These are phyloP conservation scores for Podaxis sp. DNA, from an alignment of 768 basidiomycete genomes.

Conservation along the genomic window DNA sequence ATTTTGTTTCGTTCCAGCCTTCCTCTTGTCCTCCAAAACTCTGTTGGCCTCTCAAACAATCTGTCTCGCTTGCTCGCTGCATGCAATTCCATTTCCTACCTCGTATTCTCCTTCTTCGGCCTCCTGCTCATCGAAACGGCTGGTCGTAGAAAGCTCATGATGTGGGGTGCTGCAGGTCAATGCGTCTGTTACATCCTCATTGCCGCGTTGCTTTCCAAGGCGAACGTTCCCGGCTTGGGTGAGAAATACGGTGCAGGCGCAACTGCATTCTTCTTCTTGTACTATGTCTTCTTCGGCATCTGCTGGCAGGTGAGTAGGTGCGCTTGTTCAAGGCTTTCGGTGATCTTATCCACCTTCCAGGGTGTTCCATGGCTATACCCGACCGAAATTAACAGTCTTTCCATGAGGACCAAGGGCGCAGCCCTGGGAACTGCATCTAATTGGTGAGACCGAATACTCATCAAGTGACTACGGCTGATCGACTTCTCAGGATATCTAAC, in stretches of 20 bases:
- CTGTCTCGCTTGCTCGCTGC: slow-evolving; percentile 46
- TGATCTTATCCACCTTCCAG: slow-evolving; percentile 19
- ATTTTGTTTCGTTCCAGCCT: slow-evolving; percentile 25
- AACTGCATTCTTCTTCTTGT: slow-evolving; percentile 48
- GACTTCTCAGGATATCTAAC: slow-evolving; percentile 43
- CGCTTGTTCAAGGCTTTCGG: not conserved
- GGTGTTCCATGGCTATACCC: slow-evolving; percentile 52
- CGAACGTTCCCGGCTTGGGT: slow-evolving; percentile 29
- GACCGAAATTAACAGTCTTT: slow-evolving; percentile 47
- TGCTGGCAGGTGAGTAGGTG: slow-evolving; percentile 44
- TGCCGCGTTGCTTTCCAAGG: slow-evolving; percentile 37
- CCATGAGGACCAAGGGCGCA: slow-evolving; percentile 50
- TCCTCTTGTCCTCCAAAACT: slow-evolving; percentile 48
- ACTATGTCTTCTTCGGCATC: slow-evolving; percentile 50
- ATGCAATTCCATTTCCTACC: slow-evolving; percentile 51
- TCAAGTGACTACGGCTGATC: not conserved
- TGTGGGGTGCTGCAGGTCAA: slow-evolving; percentile 52
- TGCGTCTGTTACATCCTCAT: slow-evolving; percentile 46
- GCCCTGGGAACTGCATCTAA: slow-evolving; percentile 47
- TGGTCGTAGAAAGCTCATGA: slow-evolving; percentile 49
- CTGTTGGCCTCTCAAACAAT: slow-evolving; percentile 49
- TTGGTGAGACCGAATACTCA: slow-evolving; percentile 28
- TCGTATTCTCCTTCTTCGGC: slow-evolving; percentile 45
- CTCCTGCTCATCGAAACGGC: slow-evolving; percentile 46
- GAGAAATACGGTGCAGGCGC: slow-evolving; percentile 39